Evolutionary conservation across 176 grass and related monocot genomes (phyloP), one percentile per base, ranked within the genome.

Genomic region (Carex parvula): DNA sequence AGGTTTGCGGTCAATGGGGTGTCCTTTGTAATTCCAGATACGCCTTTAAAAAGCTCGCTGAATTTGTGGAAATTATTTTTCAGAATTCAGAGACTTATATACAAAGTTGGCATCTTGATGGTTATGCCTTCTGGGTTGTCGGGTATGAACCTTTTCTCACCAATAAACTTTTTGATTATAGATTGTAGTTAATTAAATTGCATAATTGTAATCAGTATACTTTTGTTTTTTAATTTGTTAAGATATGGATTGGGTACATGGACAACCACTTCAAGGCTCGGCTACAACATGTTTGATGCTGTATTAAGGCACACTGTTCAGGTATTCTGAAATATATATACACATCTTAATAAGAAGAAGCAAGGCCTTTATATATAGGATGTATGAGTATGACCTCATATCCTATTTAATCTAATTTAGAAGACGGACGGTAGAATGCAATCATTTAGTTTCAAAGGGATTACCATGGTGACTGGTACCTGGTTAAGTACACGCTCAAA

Each of bases 21-120:
- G 2, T 92, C 95, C 5, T 98, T 94, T 24, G 89, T 89, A 26
- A 60, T 87, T 1, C 92, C 92, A 1, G 88, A 89, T 70, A 98
- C 95, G 39, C 95, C 95, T 14, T 64, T 98, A 18, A 98, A 94
- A 91, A 29, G 29, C 89, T 98, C 2, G 89, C 91, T 18, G 95
- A n/a, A 52, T 98, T 98, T 70, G 69, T 95, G 1, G 95, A 98
- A 88, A 89, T 98, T 21, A 83, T 98, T 63, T 98, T 98, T 87
- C 91, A 94, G 86, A 95, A 95, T 90, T 90, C 85, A 0, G 92
- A 95, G 79, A 65, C 15, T 14, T 85, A 76, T 65, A 11, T 95
- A 21, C 91, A 94, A 62, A 88, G 91, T 10, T 98, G 92, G 90
- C 95, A 98, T 80, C 87, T 98, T 1, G 95, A 98, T 50, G 95